phyloP scores from a whole-genome alignment of 1,284 basidiomycete genomes.

The Melanopsichium pennsylvanicum region DNA sequence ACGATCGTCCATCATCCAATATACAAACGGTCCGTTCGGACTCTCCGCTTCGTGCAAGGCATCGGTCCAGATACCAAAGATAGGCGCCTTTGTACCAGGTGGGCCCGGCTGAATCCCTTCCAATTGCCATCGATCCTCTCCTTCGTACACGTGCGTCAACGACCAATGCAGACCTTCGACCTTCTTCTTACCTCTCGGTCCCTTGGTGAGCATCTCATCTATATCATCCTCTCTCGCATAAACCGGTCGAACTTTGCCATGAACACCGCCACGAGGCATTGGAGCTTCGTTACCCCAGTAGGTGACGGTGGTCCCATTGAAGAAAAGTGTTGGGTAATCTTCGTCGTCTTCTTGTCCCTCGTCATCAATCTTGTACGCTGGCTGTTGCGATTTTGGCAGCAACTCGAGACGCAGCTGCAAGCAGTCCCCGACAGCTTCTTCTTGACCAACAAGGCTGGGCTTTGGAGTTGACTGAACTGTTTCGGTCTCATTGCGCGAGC shows the following conservation, averaged over 20 bases:
- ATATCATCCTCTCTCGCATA: slow-evolving; percentile 33
- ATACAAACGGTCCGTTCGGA: slow-evolving; percentile 43
- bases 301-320: slow-evolving; percentile 46
- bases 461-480: slow-evolving; percentile 8
- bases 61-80: slow-evolving; percentile 53
- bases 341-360: slow-evolving; percentile 28
- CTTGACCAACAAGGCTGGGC: slow-evolving; percentile 28
- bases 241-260: slow-evolving; percentile 43
- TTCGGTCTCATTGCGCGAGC: not conserved
- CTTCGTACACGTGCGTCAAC: slow-evolving; percentile 50
- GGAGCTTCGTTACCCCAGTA: slow-evolving; percentile 44
- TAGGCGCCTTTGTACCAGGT: slow-evolving; percentile 43
- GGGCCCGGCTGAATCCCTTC: slow-evolving; percentile 47
- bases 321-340: slow-evolving; percentile 42
- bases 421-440: slow-evolving; percentile 51
- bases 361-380: slow-evolving; percentile 15
- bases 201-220: slow-evolving; percentile 18
- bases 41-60: slow-evolving; percentile 36
- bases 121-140: slow-evolving; percentile 49
- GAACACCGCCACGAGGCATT: slow-evolving; percentile 34
- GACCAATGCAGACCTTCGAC: slow-evolving; percentile 47
- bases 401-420: slow-evolving; percentile 48
- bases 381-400: slow-evolving; percentile 38
- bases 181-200: slow-evolving; percentile 18
- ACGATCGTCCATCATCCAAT: slow-evolving; percentile 48